phyloP scores from a whole-genome alignment of 2,329 filamentous ascomycete species.

The Aurifilum marmelostoma region DNA sequence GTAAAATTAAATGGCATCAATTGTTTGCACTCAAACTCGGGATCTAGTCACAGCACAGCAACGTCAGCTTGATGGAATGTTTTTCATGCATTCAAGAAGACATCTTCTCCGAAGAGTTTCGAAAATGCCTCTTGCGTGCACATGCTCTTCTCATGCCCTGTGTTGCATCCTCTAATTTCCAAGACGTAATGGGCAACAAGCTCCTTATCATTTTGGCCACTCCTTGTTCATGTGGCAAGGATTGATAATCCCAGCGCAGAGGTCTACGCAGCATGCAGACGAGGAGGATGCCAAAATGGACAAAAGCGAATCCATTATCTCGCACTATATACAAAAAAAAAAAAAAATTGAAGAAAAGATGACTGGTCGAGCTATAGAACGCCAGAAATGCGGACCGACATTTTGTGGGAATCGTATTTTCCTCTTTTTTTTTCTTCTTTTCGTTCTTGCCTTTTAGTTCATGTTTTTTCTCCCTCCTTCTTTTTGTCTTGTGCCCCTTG shows the following conservation, averaged over 20 bases:
- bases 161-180: not conserved
- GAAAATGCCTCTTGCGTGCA: not conserved
- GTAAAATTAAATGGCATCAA: not conserved
- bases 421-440: not conserved
- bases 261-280: not conserved
- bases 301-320: not conserved
- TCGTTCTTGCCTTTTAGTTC: not conserved
- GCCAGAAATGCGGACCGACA: conserved; percentile 22
- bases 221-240: too few species aligned
- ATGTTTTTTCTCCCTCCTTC: not conserved
- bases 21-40: not conserved
- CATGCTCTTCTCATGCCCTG: not conserved
- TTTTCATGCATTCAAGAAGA: too few species aligned
- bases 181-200: not conserved
- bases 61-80: not conserved
- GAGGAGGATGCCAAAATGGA: not conserved
- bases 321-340: conserved; percentile 6
- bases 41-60: not conserved
- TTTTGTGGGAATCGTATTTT: conserved; percentile 21
- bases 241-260: not conserved
- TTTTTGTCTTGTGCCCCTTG: not conserved
- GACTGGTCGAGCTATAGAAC: conserved; percentile 17
- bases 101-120: not conserved
- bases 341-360: not conserved
- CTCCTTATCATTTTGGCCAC: not conserved